Evolutionary conservation across 1,284 basidiomycete genomes (phyloP), one percentile per base, ranked within the genome.

Genomic region (Phlebopus sp.): DNA sequence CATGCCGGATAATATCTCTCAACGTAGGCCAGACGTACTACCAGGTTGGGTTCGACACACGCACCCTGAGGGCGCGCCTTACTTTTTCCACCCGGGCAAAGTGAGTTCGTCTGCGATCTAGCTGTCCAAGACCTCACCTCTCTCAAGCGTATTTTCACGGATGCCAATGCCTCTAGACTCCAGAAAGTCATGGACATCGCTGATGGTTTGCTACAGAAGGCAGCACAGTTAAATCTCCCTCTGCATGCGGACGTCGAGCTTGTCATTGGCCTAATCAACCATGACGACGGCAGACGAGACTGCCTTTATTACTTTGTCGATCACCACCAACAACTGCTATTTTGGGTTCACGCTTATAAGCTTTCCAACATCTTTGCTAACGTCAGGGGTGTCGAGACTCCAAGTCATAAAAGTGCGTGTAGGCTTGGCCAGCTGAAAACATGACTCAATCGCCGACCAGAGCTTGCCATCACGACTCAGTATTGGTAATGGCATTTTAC

Each of bases 391-490:
- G 52, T 53, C 5, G 30, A 35, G 15, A 34, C 18, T 13, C 14
- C 7, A 30, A 42, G 46, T 1, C 52, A 53, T 18, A 52, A 37
- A 23, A 53, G 50, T 51, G 13, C 15, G 50, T 44, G 18, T n/a
- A 10, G 5, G 5, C 15, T 14, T 19, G 31, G 23, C n/a, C 19
- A 14, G 4, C 21, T 9, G 23, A 13, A 17, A 27, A 1, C 3
- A 9, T 8, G 19, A 25, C 35, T 39, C 25, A 51, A 30, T n/a
- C 5, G 18, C 18, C 5, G 19, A 23, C 3, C 38, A 79, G 77
- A 68, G 9, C 69, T 73, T 52, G 71, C 70, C 44, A 59, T 81
- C 1, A 68, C 76, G 51, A 59, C 70, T 10, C 71, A 73, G 37
- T 79, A 79, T 53, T 78, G 77, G 77, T 76, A 50, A 41, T 57